A percentile compares a stretch with the other conserved stretches of the same genome.
Conservation (phyloP, 192 early-diverging fungal genomes). For the Entomortierella chlamydospora region DNA sequence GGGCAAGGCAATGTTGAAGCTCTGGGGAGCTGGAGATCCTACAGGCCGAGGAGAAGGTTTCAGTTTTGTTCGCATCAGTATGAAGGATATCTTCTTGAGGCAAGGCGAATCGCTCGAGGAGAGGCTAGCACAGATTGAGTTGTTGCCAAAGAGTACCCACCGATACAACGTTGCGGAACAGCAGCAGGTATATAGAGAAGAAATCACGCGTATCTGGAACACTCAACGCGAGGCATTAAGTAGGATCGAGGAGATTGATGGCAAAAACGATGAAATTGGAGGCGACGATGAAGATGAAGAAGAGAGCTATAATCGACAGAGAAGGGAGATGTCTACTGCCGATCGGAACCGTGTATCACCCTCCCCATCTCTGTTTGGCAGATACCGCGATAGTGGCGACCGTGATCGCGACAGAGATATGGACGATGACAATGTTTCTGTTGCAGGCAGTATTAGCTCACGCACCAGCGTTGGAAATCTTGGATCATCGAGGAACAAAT, state of each 20-base stretch:
- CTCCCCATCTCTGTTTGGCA: slow-evolving; percentile 46
- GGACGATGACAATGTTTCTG: slow-evolving; percentile 66
- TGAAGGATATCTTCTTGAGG: slow-evolving; percentile 97
- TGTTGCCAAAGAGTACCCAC: slow-evolving; percentile 84
- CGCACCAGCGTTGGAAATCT: slow-evolving; percentile 63
- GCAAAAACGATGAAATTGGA: slow-evolving; percentile 63
- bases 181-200: slow-evolving; percentile 93
- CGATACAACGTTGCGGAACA: slow-evolving; percentile 93
- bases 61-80: slow-evolving; percentile 96
- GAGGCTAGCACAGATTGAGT: slow-evolving; percentile 85
- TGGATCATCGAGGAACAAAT: slow-evolving; percentile 65
- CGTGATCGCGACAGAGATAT: slow-evolving; percentile 48
- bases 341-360: slow-evolving; percentile 48
- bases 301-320: slow-evolving; percentile 34
- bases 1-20: slow-evolving; percentile 95
- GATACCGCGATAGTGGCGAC: slow-evolving; percentile 45
- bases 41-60: slow-evolving; percentile 96
- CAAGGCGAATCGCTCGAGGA: slow-evolving; percentile 87
- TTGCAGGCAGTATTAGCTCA: slow-evolving; percentile 65
- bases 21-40: slow-evolving; percentile 97
- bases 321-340: slow-evolving; percentile 26
- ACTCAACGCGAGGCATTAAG: slow-evolving; percentile 80
- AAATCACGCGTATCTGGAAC: slow-evolving; percentile 95
- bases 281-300: slow-evolving; percentile 70
- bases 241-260: slow-evolving; percentile 59